phyloP scores from a whole-genome alignment of 768 basidiomycete species.

The Cantharellus anzutake region DNA sequence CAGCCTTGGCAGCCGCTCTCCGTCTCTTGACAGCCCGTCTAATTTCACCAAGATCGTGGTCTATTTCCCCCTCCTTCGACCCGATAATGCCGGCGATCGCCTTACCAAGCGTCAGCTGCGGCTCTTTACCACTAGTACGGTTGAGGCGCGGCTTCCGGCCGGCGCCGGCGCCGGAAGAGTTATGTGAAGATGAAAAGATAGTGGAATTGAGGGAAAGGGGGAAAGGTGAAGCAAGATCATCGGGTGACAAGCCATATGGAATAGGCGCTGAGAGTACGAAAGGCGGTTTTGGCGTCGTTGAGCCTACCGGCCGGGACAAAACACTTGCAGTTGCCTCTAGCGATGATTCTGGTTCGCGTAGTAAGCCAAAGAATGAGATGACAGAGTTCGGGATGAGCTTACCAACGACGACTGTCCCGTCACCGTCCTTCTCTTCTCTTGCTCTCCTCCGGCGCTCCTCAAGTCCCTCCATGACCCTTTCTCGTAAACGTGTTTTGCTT shows the following conservation, averaged over 20 bases:
- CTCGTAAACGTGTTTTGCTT: constrained; percentile 55
- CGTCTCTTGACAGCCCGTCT: constrained; percentile 48
- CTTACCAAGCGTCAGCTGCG: constrained; percentile 37
- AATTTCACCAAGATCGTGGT: constrained; percentile 61
- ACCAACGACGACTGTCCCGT: constrained; percentile 39
- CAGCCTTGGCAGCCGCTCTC: constrained; percentile 14
- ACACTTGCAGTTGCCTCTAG: background rate
- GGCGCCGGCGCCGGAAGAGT: constrained; percentile 10
- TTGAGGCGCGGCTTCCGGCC: constrained; percentile 15
- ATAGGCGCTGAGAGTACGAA: constrained; percentile 31
- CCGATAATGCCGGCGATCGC: constrained; percentile 35
- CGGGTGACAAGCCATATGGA: constrained; percentile 69
- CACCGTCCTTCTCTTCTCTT: constrained; percentile 76
- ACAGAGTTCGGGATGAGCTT: constrained; percentile 1
- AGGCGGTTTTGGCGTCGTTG: constrained; percentile 27
- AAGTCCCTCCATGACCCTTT: constrained; percentile 64
- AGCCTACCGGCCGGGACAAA: constrained; percentile 21
- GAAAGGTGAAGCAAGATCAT: constrained; percentile 75
- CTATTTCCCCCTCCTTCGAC: constrained; percentile 51
- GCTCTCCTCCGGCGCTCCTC: constrained; percentile 64
- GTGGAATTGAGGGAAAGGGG: constrained; percentile 48
- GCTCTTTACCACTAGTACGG: constrained; percentile 20
- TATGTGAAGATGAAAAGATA: constrained; percentile 11
- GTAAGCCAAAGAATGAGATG: background rate
- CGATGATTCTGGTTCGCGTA: background rate